Evolutionary conservation across 495 filamentous ascomycete genomes (phyloP), one percentile per base, ranked within the genome.

Genomic region (Trichoderma reesei): DNA sequence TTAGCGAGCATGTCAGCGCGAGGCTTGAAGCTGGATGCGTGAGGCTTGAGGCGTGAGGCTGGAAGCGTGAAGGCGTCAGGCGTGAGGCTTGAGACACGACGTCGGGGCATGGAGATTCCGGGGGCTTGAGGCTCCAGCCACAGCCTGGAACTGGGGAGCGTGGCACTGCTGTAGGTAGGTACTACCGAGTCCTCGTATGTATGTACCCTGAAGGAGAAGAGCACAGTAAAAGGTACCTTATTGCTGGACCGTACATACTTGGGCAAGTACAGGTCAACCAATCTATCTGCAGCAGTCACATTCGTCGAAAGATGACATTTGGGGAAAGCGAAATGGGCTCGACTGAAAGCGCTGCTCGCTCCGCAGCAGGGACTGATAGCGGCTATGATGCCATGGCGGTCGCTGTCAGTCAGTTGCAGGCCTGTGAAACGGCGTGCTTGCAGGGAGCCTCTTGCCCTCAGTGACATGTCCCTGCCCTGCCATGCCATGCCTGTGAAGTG

Each of bases 301-400:
- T 56, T 56, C 18, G 31, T 14, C 20, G 26, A 3, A 36, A 56
- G 9, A 56, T 56, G 51, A 56, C 51, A 14, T 9, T 3, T 56
- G 9, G 51, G 51, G 51, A 56, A 33, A 56, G 51, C 51, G 51
- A 56, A 56, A 56, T 56, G 51, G 51, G 5, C 10, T 56, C 10
- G 51, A 56, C 51, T 33, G 51, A 56, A 56, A 34, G 8, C 31
- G 51, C 51, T 56, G 51, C 51, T 56, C 51, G 51, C 51, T 56
- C 51, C 51, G 51, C 34, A n/a, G n/a, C n/a, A n/a, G n/a, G n/a
- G n/a, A n/a, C n/a, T n/a, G n/a, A n/a, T 51, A 18, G n/a, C 46
- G 18, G 46, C 46, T 6, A 6, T 48, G 11, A 16, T 20, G 6
- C 16, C 13, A 13, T 48, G 16, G 13, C 48, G 3, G 42, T 16